Conservation (phyloP, 1,139 yeast species). For the Blastobotrys aristatus region DNA sequence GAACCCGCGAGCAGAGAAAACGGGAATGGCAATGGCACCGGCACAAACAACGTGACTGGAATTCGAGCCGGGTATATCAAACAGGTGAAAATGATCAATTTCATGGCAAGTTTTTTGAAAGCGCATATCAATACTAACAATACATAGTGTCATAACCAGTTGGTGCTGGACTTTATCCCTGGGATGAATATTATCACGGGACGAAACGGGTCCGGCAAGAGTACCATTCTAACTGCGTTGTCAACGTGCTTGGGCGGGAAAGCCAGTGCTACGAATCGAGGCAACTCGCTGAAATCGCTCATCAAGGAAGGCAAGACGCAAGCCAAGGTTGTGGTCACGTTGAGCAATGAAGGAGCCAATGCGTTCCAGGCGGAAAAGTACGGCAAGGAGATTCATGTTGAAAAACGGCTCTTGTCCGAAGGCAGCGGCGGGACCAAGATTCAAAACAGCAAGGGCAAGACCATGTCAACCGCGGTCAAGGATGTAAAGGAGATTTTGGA, state of each 20-base stretch:
- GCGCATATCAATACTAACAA: background rate
- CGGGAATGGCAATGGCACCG: background rate
- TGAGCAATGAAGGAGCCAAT: slow-evolving; percentile 56
- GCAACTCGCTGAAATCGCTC: slow-evolving; percentile 60
- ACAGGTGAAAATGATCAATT: slow-evolving; percentile 29
- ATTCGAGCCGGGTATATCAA: slow-evolving; percentile 23
- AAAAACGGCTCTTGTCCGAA: slow-evolving; percentile 46
- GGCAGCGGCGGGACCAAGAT: slow-evolving; percentile 37
- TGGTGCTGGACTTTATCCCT: slow-evolving; percentile 74
- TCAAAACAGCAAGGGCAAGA: slow-evolving; percentile 47
- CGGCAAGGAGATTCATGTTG: slow-evolving; percentile 67
- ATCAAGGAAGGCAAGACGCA: slow-evolving; percentile 72
- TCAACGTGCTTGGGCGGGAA: slow-evolving; percentile 92
- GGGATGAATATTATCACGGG: slow-evolving; percentile 89
- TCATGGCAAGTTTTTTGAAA: slow-evolving; percentile 34
- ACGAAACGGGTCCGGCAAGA: slow-evolving; percentile 91
- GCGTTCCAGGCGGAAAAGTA: slow-evolving; percentile 59
- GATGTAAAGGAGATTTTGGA: slow-evolving; percentile 65
- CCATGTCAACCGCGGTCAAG: slow-evolving; percentile 55
- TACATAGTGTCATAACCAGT: slow-evolving; percentile 58
- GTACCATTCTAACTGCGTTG: slow-evolving; percentile 87
- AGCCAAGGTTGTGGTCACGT: slow-evolving; percentile 55
- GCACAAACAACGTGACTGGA: background rate
- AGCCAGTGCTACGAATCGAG: slow-evolving; percentile 88
- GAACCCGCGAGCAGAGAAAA: too few species aligned